Evolutionary conservation across 73 alveolate species (phyloP), one percentile per base, ranked within the genome.

Genomic region (Paramecium sexaurelia): DNA sequence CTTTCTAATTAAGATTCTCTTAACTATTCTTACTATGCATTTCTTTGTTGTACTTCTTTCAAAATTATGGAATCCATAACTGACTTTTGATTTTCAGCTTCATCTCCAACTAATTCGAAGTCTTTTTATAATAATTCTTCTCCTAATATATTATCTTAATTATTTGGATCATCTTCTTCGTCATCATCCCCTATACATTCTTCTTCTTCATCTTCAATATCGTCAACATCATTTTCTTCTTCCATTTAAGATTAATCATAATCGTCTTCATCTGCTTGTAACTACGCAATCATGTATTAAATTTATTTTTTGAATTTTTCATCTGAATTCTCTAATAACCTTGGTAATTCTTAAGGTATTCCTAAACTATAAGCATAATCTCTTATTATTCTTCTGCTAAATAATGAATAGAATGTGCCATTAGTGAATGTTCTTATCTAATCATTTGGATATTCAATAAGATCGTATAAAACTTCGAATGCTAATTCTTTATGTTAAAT

Each of bases 361-460:
- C 39, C 43, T 37, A 75, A 26, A 19, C 51, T 24, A 41, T 40
- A 75, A 5, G 98, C 98, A n/a, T 57, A 89, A 24, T 94, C 93
- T 75, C 93, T 92, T 8, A 95, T 61, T 1, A 89, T 51, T 35
- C 69, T 36, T 82, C 97, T 86, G 6, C 97, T 93, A n/a, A 95
- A 92, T 15, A 95, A 68, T 19, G 98, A 95, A 84, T 95, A 95
- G 20, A 95, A 87, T 27, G 98, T 95, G 40, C 98, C 98, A 83
- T 93, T 93, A 55, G 92, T 85, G 27, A 88, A 93, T 6, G 96
- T 93, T 47, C 91, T 93, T 19, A 91, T 75, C 40, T 75, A 39
- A 43, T 75, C 89, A 66, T 95, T 96, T 67, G 96, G 99, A 91
- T 95, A 97, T 85, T 95, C 99, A 68, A 98, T 95, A 73, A 98